phyloP scores from a whole-genome alignment of 2,329 filamentous ascomycete genomes.

The Alternaria postmessia region DNA sequence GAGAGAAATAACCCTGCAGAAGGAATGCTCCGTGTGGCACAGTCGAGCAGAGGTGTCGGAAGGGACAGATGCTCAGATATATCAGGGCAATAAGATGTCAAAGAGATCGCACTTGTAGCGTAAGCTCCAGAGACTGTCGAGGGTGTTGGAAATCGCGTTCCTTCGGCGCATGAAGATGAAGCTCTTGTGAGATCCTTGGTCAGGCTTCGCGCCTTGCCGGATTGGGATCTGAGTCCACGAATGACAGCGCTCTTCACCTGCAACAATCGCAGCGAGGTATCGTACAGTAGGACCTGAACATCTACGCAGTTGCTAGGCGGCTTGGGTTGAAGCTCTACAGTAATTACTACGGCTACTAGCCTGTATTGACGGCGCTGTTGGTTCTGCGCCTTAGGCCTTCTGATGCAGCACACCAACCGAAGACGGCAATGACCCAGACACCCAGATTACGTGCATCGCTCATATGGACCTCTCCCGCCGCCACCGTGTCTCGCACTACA shows the following conservation, averaged over 20 bases:
- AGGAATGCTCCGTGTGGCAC: conserved; percentile 42
- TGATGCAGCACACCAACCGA: conserved; percentile 27
- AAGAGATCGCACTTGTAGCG: conserved; percentile 9
- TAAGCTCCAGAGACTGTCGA: conserved; percentile 22
- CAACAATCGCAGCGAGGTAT: conserved; percentile 1
- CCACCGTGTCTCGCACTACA: neutral
- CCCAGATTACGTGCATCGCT: conserved; percentile 18
- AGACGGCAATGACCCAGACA: conserved; percentile 23
- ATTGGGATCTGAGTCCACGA: conserved; percentile 21
- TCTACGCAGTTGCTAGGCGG: neutral
- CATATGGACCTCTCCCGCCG: conserved; percentile 2
- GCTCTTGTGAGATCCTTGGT: conserved; percentile 28
- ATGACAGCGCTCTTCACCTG: conserved; percentile 15
- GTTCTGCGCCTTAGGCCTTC: conserved; percentile 11
- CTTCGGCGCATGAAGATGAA: conserved; percentile 34
- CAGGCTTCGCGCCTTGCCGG: conserved; percentile 19
- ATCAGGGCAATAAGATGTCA: conserved; percentile 6
- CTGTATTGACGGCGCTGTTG: neutral
- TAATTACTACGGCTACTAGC: neutral
- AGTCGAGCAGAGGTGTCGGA: conserved; percentile 14
- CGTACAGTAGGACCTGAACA: neutral
- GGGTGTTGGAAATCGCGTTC: conserved; percentile 31
- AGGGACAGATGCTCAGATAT: neutral
- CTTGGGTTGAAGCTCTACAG: neutral
- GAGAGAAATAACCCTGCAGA: conserved; percentile 35